Percentiles rank a stretch among this genome's conserved stretches.
Conservation (phyloP, 228 moss, liverwort and hornwort species). For the Sphagnum fallax region DNA sequence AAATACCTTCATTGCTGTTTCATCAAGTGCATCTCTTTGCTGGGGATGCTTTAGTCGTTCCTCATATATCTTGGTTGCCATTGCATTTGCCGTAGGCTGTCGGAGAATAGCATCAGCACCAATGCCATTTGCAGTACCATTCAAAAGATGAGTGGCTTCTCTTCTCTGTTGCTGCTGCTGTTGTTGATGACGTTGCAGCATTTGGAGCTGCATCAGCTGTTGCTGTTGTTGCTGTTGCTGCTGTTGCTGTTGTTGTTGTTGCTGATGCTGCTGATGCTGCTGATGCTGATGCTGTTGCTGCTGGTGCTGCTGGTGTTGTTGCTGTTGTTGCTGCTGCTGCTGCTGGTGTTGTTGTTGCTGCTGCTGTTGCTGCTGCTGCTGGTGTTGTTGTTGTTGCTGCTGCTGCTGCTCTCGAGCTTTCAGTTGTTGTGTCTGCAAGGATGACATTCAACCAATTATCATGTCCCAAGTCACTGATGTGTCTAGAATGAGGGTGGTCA, state of each 20-base stretch:
- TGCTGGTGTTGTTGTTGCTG: slow-evolving; percentile 38
- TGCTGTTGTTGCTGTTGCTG: slow-evolving; percentile 55
- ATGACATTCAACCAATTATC: no score
- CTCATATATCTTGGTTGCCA: slow-evolving; percentile 99
- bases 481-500: no score
- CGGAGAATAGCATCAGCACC: slow-evolving; percentile 81
- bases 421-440: slow-evolving; percentile 73
- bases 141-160: slow-evolving; percentile 69
- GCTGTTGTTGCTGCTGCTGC: slow-evolving; percentile 52
- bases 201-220: slow-evolving; percentile 54
- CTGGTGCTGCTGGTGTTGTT: slow-evolving; percentile 45
- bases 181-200: slow-evolving; percentile 40
- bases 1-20: slow-evolving; percentile 94
- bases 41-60: slow-evolving; percentile 96
- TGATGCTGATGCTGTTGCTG: slow-evolving; percentile 27
- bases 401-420: slow-evolving; percentile 46
- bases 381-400: no score
- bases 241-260: slow-evolving; percentile 39
- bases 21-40: slow-evolving; percentile 83
- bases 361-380: slow-evolving; percentile 17
- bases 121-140: slow-evolving; percentile 85
- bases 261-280: slow-evolving; percentile 43
- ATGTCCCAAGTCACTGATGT: no score
- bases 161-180: slow-evolving; percentile 75
- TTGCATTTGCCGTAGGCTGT: slow-evolving; percentile 93